Evolutionary conservation across 1,139 yeast species (phyloP).

Genomic region (Saccharomyces hybrid): DNA sequence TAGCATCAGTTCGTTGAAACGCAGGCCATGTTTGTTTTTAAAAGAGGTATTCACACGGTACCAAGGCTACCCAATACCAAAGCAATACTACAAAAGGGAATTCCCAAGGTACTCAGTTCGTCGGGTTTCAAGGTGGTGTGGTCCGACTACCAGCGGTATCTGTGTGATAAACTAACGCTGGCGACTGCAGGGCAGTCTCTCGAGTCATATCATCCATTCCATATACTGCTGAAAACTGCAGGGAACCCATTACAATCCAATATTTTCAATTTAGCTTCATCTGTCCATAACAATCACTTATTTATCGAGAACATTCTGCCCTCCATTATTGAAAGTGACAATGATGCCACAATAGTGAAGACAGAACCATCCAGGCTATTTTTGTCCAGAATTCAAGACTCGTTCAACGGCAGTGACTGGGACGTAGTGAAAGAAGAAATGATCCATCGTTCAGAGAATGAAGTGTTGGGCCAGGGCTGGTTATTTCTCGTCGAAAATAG

Average conservation of each 20-base stretch:
- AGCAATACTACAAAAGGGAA: slow-evolving; percentile 42
- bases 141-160: slow-evolving; percentile 67
- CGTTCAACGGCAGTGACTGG: slow-evolving; percentile 23
- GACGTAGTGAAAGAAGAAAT: slow-evolving; percentile 35
- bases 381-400: slow-evolving; percentile 18
- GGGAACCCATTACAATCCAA: slow-evolving; percentile 61
- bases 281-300: slow-evolving; percentile 86
- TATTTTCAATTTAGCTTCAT: slow-evolving; percentile 81
- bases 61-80: slow-evolving; percentile 48
- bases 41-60: slow-evolving; percentile 48
- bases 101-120: slow-evolving; percentile 64
- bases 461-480: slow-evolving; percentile 69
- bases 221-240: slow-evolving; percentile 66
- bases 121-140: slow-evolving; percentile 68
- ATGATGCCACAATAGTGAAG: slow-evolving; percentile 15
- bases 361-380: slow-evolving; percentile 45
- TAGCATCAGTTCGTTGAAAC: background rate
- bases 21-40: slow-evolving; percentile 10
- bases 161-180: slow-evolving; percentile 63
- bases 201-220: slow-evolving; percentile 73
- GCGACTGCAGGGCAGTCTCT: slow-evolving; percentile 71
- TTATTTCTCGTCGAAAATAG: slow-evolving; percentile 72
- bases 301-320: slow-evolving; percentile 61
- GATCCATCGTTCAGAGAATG: slow-evolving; percentile 39
- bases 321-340: slow-evolving; percentile 1